Evolutionary conservation across 768 basidiomycete species (phyloP).

Genomic region (Suillus clintonianus): DNA sequence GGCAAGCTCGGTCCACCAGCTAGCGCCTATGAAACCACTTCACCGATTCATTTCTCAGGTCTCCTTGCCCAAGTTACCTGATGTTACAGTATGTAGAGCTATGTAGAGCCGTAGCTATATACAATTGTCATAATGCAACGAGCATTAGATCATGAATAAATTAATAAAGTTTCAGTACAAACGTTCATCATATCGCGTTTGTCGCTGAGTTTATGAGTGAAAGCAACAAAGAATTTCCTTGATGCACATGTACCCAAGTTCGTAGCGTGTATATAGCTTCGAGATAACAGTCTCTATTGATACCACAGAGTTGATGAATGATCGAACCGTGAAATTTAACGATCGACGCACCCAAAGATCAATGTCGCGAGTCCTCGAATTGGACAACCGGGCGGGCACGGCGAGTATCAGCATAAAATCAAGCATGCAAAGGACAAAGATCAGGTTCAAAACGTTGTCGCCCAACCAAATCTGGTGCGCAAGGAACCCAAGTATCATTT

Average conservation of each 20-base stretch:
- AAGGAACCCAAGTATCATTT: conserved; percentile 2
- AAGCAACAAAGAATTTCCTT: background rate
- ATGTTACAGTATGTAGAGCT: background rate
- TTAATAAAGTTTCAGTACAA: background rate
- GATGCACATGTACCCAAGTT: no score
- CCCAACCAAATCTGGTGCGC: background rate
- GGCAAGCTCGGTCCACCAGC: background rate
- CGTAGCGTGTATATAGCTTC: no score
- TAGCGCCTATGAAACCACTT: background rate
- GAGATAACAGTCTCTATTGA: no score
- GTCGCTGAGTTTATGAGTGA: background rate
- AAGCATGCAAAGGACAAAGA: background rate
- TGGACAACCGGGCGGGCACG: background rate
- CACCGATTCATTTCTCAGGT: background rate
- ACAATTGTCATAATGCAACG: background rate
- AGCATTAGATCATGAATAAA: background rate
- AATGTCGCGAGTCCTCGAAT: background rate
- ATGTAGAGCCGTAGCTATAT: no score
- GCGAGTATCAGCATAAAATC: background rate
- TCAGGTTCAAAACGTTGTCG: background rate
- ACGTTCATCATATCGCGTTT: background rate
- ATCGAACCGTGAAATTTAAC: background rate
- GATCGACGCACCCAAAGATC: background rate
- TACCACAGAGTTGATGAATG: background rate
- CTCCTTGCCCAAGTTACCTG: background rate